phyloP scores from a whole-genome alignment of 768 basidiomycete species.

The Collybia nuda region DNA sequence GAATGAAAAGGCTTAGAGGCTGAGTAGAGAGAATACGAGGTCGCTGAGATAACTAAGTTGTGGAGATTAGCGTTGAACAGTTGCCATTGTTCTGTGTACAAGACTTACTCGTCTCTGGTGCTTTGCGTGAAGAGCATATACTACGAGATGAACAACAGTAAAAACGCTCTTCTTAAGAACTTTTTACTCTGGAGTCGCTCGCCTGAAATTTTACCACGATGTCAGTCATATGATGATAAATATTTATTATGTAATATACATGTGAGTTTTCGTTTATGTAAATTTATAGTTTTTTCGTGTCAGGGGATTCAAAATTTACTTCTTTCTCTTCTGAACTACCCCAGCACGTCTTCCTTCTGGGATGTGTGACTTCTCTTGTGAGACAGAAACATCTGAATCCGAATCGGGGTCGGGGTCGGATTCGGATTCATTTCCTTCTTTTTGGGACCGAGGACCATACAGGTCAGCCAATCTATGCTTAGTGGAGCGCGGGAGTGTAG shows the following conservation, averaged over 20 bases:
- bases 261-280: not conserved
- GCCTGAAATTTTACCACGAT: not conserved
- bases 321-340: constrained; percentile 10
- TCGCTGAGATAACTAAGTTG: constrained; percentile 79
- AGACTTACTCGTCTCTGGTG: constrained; percentile 84
- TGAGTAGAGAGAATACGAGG: constrained; percentile 79
- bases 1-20: constrained; percentile 25
- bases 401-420: constrained; percentile 43
- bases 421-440: constrained; percentile 31
- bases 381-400: constrained; percentile 31
- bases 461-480: constrained; percentile 31
- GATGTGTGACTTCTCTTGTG: constrained; percentile 51
- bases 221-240: not conserved
- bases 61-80: not conserved
- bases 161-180: not conserved
- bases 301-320: too few relatives aligned
- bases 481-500: constrained; percentile 23
- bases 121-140: constrained; percentile 84
- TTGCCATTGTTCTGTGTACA: too few relatives aligned
- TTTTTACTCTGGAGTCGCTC: too few relatives aligned
- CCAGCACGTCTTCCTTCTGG: constrained; percentile 60
- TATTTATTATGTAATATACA: not conserved
- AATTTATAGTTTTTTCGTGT: too few relatives aligned
- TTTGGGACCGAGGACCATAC: constrained; percentile 32
- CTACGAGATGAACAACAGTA: constrained; percentile 17